phyloP scores from a whole-genome alignment of 805 yeast species.

The Isabelozyma rhagii region DNA sequence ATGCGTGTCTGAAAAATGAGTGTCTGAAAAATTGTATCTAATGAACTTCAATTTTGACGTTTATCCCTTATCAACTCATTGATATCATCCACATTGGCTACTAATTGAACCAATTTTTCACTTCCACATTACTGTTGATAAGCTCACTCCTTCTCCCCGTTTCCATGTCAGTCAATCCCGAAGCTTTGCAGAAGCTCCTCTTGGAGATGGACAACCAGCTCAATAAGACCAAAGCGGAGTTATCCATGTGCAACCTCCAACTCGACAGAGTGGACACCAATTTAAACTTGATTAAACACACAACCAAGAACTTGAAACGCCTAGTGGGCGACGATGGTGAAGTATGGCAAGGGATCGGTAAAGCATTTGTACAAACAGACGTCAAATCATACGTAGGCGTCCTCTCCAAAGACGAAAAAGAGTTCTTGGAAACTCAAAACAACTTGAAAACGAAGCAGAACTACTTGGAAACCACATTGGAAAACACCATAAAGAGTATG shows the following conservation, averaged over 20 bases:
- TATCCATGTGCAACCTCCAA: conserved; percentile 52
- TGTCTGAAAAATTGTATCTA: too few species aligned
- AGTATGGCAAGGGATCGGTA: conserved; percentile 88
- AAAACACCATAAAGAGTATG: conserved; percentile 67
- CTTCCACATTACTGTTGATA: neutral
- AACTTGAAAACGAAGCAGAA: conserved; percentile 64
- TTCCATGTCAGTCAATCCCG: conserved; percentile 43
- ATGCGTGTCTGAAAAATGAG: too few species aligned
- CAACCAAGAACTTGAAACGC: conserved; percentile 51
- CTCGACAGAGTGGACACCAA: conserved; percentile 48
- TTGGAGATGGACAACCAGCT: conserved; percentile 67
- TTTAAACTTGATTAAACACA: conserved; percentile 51
- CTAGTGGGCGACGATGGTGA: conserved; percentile 40
- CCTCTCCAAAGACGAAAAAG: conserved; percentile 50
- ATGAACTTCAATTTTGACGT: too few species aligned
- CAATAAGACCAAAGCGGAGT: conserved; percentile 56
- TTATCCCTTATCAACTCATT: too few species aligned
- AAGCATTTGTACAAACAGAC: conserved; percentile 55
- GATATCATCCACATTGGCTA: too few species aligned
- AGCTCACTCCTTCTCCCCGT: neutral
- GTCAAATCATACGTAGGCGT: conserved; percentile 45
- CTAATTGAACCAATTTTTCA: too few species aligned
- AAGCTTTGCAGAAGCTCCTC: conserved; percentile 51
- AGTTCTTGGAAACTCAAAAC: conserved; percentile 54
- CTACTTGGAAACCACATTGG: conserved; percentile 73